These are phyloP conservation scores for Aspergillus sp. DNA, from an alignment of 2,329 filamentous ascomycete genomes.

Conservation along the genomic window DNA sequence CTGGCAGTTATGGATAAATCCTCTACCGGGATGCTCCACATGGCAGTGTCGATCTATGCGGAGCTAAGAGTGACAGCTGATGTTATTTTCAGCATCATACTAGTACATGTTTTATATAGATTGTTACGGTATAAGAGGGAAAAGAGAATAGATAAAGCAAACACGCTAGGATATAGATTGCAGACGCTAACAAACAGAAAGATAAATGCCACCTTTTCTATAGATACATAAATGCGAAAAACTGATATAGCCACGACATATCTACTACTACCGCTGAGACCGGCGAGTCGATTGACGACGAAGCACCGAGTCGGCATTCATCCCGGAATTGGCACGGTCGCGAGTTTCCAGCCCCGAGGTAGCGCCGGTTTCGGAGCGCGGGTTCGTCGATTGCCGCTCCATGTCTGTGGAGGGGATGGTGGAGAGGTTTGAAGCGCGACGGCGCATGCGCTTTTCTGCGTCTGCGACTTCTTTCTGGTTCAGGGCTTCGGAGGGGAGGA, in stretches of 20 bases:
- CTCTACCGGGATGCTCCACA: too few relatives aligned
- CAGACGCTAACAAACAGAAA: too few relatives aligned
- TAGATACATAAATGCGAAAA: constrained; percentile 1
- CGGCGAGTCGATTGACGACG: constrained; percentile 24
- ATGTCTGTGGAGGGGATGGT: constrained; percentile 15
- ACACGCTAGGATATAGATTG: too few relatives aligned
- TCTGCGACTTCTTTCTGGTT: constrained; percentile 56
- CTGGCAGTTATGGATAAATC: too few relatives aligned
- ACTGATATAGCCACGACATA: neutral
- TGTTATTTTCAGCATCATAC: too few relatives aligned
- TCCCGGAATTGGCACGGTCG: constrained; percentile 9
- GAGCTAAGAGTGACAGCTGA: too few relatives aligned
- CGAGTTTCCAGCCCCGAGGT: constrained; percentile 21
- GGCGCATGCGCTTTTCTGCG: constrained; percentile 40
- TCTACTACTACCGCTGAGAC: constrained; percentile 14
- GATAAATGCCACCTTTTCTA: too few relatives aligned
- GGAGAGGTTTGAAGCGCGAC: constrained; percentile 33
- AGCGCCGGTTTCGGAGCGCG: constrained; percentile 14
- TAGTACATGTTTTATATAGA: too few relatives aligned
- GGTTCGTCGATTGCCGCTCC: constrained; percentile 17
- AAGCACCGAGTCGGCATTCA: constrained; percentile 16
- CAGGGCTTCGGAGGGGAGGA: constrained; percentile 62
- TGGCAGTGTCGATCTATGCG: too few relatives aligned
- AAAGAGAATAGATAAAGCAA: too few relatives aligned
- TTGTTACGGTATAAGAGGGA: too few relatives aligned